Evolutionary conservation across 306 rosid species (phyloP).

Genomic region (Vicia villosa): DNA sequence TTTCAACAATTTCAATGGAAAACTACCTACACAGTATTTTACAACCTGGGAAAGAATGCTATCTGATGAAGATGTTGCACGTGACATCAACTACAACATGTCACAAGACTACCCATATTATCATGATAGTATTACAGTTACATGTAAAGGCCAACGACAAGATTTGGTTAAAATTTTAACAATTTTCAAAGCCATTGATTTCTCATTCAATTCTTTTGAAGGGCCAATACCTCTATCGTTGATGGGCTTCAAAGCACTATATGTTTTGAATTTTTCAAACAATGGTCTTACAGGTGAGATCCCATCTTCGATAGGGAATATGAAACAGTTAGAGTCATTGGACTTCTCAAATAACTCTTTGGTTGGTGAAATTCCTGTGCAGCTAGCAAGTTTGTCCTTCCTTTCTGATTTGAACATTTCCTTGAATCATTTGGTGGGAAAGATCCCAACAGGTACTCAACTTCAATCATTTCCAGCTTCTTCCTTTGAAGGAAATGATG

Average conservation of each 20-base stretch:
- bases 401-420: slow-evolving; percentile 47
- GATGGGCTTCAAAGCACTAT: slow-evolving; percentile 6
- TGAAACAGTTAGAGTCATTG: slow-evolving; percentile 41
- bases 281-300: slow-evolving; percentile 44
- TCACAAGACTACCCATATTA: too few relatives aligned
- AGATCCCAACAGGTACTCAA: slow-evolving; percentile 45
- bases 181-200: too few relatives aligned
- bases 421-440: slow-evolving; percentile 37
- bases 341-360: slow-evolving; percentile 45
- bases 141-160: too few relatives aligned
- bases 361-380: background rate
- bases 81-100: too few relatives aligned
- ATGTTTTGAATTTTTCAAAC: slow-evolving; percentile 40
- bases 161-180: too few relatives aligned
- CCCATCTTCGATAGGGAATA: slow-evolving; percentile 24
- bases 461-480: slow-evolving; percentile 5
- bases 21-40: too few relatives aligned
- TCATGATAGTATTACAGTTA: too few relatives aligned
- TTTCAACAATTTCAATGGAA: too few relatives aligned
- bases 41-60: too few relatives aligned
- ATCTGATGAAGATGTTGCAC: too few relatives aligned
- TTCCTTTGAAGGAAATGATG: slow-evolving; percentile 37
- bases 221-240: slow-evolving; percentile 46
- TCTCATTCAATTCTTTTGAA: slow-evolving; percentile 42
- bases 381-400: slow-evolving; percentile 37